Base-by-base conservation (phyloP, 345 rosid species). In the Cardamine occulta region DNA sequence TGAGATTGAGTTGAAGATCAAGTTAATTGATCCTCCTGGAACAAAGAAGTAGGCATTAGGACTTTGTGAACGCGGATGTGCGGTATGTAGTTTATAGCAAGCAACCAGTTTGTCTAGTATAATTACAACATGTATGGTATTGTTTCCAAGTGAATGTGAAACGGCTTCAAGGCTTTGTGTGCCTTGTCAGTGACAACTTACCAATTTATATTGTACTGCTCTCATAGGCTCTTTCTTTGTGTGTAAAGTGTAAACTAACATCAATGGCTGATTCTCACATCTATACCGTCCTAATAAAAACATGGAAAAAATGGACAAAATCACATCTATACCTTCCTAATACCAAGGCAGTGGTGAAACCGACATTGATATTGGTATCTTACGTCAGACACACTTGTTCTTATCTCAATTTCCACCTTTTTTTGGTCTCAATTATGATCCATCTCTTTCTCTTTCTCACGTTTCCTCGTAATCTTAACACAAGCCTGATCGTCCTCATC, bases 1-100 rank as follows among this genome's bases (percentile, higher is more conserved):
- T 71, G 99, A 95, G 84, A 88, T 95, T 59, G 95, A 90, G 80
- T 81, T 95, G 35, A 92, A 86, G 87, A 68, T 95, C 51, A 88
- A 85, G 81, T 72, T 95, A 78, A 82, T 85, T 19, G 88, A 82
- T 81, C 68, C 79, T 61, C 70, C 86, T 49, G 80, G 80, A 65
- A 70, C 59, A 48, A 71, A 56, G 12, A 2, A 64, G 56, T 8
- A 40, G 37, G 28, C 68, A 32, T 45, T 65, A 65, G 58, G 40
- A 45, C 49, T 45, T 15, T 45, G 19, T 45, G 9, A 45, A 45
- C 4, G n/a, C n/a, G n/a, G n/a, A n/a, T n/a, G n/a, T n/a, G n/a
- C n/a, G n/a, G n/a, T n/a, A n/a, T n/a, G n/a, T 1, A 19, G 8
- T 75, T 52, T 75, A 63, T 74, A 74, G 64, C 49, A 74, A 49